Evolutionary conservation across 108 stramenopile genomes (phyloP).

Genomic region (Asterionellopsis glacialis): DNA sequence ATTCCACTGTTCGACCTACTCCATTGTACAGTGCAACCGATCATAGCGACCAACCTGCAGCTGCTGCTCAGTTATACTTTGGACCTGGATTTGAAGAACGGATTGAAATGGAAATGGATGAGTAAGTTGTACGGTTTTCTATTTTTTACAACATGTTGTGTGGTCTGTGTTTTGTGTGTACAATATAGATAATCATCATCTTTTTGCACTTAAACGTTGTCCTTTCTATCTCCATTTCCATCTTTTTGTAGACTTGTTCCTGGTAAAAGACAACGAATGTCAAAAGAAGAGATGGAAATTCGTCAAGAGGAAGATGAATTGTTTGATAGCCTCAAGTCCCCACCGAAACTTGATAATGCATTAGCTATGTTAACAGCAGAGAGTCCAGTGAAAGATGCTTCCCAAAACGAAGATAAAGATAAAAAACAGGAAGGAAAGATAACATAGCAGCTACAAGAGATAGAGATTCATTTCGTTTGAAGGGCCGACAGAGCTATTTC

Average conservation of each 20-base stretch:
- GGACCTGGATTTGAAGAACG: constrained; percentile 84
- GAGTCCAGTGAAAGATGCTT: too few species aligned
- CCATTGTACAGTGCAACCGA: constrained; percentile 32
- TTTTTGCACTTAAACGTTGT: background rate
- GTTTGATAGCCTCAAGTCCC: constrained; percentile 30
- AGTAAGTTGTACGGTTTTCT: constrained; percentile 36
- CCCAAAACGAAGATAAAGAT: too few species aligned
- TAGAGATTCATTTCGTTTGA: too few species aligned
- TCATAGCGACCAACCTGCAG: background rate
- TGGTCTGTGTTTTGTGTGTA: background rate
- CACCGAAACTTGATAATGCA: constrained; percentile 9
- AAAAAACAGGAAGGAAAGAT: too few species aligned
- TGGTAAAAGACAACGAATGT: constrained; percentile 26
- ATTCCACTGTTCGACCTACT: constrained; percentile 43
- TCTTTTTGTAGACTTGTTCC: background rate
- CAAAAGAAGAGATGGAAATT: constrained; percentile 37
- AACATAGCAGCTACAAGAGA: too few species aligned
- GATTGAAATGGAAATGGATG: constrained; percentile 78
- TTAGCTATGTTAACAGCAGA: too few species aligned
- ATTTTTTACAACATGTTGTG: too few species aligned
- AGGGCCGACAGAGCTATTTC: too few species aligned
- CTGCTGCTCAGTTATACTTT: constrained; percentile 74
- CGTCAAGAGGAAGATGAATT: constrained; percentile 50
- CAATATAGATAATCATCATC: background rate
- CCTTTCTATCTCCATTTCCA: background rate